These are phyloP conservation scores for Medicago lupulina DNA, from an alignment of 306 rosid genomes.

Conservation along the genomic window DNA sequence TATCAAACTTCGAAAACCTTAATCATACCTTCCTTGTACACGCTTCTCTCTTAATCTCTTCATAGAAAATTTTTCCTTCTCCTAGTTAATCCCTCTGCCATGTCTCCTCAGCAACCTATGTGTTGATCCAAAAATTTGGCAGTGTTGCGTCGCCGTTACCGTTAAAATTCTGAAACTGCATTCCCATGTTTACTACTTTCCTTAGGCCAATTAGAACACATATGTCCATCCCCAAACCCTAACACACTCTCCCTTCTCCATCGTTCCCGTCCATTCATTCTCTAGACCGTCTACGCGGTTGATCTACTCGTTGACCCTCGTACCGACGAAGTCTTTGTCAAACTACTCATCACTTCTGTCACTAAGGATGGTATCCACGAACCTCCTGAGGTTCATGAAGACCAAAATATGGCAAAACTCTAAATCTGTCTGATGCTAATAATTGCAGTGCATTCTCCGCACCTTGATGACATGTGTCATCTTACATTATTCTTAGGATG, in stretches of 20 bases:
- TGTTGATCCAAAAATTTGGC: constrained; percentile 15
- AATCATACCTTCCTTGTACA: no score
- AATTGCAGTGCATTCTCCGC: constrained; percentile 78
- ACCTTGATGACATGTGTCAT: no score
- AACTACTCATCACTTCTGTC: constrained; percentile 44
- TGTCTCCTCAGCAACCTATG: not conserved
- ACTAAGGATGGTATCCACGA: not conserved
- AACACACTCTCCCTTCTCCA: constrained; percentile 27
- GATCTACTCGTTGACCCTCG: constrained; percentile 53
- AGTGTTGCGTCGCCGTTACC: not conserved
- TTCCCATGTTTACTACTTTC: constrained; percentile 82
- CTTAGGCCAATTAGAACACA: constrained; percentile 76
- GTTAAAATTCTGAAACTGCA: constrained; percentile 49
- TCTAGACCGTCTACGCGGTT: constrained; percentile 38
- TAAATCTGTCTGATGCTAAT: constrained; percentile 75
- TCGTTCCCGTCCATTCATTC: constrained; percentile 31
- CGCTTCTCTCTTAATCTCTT: no score
- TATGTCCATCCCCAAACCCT: constrained; percentile 34
- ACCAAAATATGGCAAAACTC: constrained; percentile 49
- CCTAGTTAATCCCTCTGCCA: not conserved
- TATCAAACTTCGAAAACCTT: no score
- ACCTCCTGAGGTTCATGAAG: not conserved
- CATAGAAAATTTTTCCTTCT: no score
- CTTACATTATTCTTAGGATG: no score
- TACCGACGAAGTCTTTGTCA: constrained; percentile 72